These are phyloP conservation scores for Penicillium digitatum DNA, from an alignment of 2,329 filamentous ascomycete species.

Conservation along the genomic window DNA sequence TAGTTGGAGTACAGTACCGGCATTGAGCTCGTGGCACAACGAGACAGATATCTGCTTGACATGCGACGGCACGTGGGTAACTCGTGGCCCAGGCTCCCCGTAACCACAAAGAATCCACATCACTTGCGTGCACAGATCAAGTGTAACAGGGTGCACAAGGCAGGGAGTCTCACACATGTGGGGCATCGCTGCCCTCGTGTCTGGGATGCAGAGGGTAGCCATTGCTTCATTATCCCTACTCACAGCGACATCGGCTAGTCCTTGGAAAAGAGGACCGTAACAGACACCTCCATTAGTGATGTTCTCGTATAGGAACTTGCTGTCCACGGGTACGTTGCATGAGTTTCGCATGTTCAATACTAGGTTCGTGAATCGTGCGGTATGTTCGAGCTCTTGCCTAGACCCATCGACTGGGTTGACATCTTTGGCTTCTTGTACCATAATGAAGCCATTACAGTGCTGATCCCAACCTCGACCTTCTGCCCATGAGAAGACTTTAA, in stretches of 20 bases:
- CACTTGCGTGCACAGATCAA: slow-evolving; percentile 17
- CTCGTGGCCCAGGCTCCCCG: slow-evolving; percentile 10
- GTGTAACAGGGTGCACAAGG: slow-evolving; percentile 18
- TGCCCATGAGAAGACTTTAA: slow-evolving; percentile 24
- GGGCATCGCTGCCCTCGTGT: slow-evolving; percentile 18
- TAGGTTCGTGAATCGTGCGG: neutral
- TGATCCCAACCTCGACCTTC: slow-evolving; percentile 23
- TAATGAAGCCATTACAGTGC: slow-evolving; percentile 22
- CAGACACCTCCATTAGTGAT: slow-evolving; percentile 15
- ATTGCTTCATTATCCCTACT: slow-evolving; percentile 3
- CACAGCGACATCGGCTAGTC: slow-evolving; percentile 11
- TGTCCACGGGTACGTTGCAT: slow-evolving; percentile 9
- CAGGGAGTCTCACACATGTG: slow-evolving; percentile 10
- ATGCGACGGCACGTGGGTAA: slow-evolving; percentile 18
- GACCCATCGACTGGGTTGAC: slow-evolving; percentile 18
- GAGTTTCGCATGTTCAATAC: slow-evolving; percentile 4
- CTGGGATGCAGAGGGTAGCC: slow-evolving; percentile 14
- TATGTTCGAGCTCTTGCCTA: slow-evolving; percentile 1
- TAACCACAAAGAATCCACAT: slow-evolving; percentile 20
- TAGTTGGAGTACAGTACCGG: slow-evolving; percentile 12
- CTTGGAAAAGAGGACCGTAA: slow-evolving; percentile 18
- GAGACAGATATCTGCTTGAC: slow-evolving; percentile 15
- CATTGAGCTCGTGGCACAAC: slow-evolving; percentile 2
- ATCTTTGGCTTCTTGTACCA: slow-evolving; percentile 19
- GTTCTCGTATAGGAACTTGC: slow-evolving; percentile 12